phyloP scores from a whole-genome alignment of 805 yeast genomes.

The Jamesozyma hellenica region DNA sequence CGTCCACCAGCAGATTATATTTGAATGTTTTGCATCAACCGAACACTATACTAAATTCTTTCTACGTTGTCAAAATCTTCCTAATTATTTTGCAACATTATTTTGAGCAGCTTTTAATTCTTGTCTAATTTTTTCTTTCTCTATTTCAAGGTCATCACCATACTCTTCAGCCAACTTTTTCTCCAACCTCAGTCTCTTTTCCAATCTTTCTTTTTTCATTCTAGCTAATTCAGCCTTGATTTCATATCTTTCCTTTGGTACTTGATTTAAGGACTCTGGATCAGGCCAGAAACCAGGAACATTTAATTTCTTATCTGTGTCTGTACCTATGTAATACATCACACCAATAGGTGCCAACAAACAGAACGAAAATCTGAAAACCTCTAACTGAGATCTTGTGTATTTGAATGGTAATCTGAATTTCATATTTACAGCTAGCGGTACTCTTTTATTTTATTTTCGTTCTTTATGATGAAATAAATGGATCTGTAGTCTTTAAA shows the following conservation, averaged over 20 bases:
- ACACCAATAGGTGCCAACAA: constrained; percentile 79
- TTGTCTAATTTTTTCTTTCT: constrained; percentile 21
- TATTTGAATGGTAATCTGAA: constrained; percentile 25
- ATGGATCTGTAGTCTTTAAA: no score
- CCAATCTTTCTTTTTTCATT: constrained; percentile 64
- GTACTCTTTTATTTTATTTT: no score
- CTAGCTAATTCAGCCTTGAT: constrained; percentile 86
- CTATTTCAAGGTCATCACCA: constrained; percentile 51
- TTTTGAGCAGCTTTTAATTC: neutral
- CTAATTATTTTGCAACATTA: no score
- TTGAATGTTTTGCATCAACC: no score
- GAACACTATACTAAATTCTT: no score
- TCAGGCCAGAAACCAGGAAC: constrained; percentile 97
- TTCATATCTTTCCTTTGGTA: constrained; percentile 88
- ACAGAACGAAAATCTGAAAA: constrained; percentile 66
- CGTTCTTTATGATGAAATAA: no score
- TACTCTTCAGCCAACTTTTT: constrained; percentile 53
- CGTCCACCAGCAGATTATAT: no score
- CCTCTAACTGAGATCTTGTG: constrained; percentile 44
- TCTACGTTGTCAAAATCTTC: no score
- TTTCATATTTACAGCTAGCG: constrained; percentile 3
- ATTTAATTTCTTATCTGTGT: constrained; percentile 79
- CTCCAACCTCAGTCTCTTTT: constrained; percentile 63
- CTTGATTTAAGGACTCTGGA: constrained; percentile 79
- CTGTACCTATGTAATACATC: constrained; percentile 88